Conservation (phyloP, 1,284 basidiomycete species). For the Malassezia restricta region DNA sequence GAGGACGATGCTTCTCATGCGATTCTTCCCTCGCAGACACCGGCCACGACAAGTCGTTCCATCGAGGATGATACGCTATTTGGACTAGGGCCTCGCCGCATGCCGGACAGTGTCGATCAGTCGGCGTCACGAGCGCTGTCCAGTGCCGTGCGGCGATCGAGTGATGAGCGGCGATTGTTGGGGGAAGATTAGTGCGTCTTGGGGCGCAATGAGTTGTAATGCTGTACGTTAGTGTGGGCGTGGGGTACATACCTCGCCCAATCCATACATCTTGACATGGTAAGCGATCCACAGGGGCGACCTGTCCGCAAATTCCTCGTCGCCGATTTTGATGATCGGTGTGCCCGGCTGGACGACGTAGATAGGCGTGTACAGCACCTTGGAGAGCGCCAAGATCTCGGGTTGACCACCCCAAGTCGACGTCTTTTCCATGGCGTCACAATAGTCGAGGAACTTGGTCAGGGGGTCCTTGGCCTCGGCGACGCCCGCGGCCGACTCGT, state of each 20-base stretch:
- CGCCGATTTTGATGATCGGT: constrained; percentile 61
- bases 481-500: constrained; percentile 49
- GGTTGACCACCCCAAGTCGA: constrained; percentile 94
- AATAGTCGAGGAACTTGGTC: constrained; percentile 64
- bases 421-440: constrained; percentile 65
- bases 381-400: constrained; percentile 78
- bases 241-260: constrained; percentile 27
- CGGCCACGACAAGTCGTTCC: constrained; percentile 1
- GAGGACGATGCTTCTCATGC: not conserved
- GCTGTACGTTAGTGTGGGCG: constrained; percentile 14
- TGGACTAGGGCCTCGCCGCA: constrained; percentile 18
- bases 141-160: constrained; percentile 10
- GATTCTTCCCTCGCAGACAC: not conserved
- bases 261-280: constrained; percentile 40
- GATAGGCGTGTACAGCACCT: constrained; percentile 73
- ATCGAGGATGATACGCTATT: constrained; percentile 43
- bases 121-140: not conserved
- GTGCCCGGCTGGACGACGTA: constrained; percentile 76
- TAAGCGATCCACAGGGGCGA: constrained; percentile 29
- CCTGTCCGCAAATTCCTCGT: constrained; percentile 51
- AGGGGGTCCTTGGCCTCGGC: constrained; percentile 54
- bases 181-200: not conserved
- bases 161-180: constrained; percentile 7
- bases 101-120: not conserved
- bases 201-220: constrained; percentile 39